These are phyloP conservation scores for Salix udensis DNA, from an alignment of 345 rosid genomes.

Conservation along the genomic window DNA sequence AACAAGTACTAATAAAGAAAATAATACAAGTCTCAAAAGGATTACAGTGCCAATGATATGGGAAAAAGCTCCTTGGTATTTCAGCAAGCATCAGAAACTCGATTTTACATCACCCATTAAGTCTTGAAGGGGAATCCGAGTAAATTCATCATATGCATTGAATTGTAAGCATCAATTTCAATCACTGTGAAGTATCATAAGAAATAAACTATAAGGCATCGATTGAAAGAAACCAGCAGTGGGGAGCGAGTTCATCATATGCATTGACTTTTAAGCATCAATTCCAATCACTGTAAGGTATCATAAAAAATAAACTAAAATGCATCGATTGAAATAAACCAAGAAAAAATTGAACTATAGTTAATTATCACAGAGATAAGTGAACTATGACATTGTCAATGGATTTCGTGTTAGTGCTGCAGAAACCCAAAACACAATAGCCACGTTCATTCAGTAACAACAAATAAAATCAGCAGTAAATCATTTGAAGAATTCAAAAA, in stretches of 20 bases:
- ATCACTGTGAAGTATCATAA: background rate
- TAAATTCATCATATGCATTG: conserved; percentile 39
- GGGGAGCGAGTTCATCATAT: conserved; percentile 41
- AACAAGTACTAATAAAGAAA: background rate
- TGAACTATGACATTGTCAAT: background rate
- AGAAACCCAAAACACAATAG: background rate
- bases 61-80: background rate
- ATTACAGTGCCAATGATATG: background rate
- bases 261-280: conserved; percentile 1
- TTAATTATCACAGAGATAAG: background rate
- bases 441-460: background rate
- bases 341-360: background rate
- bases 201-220: background rate
- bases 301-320: background rate
- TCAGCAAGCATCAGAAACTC: conserved; percentile 51
- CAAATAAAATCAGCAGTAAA: background rate
- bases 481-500: background rate
- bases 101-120: conserved; percentile 47
- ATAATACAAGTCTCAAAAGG: background rate
- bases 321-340: background rate
- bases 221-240: background rate
- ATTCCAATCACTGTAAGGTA: background rate
- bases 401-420: background rate
- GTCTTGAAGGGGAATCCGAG: conserved; percentile 67
- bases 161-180: background rate